These are phyloP conservation scores for Cutaneotrichosporon arboriforme DNA, from an alignment of 1,284 basidiomycete genomes.

Conservation along the genomic window DNA sequence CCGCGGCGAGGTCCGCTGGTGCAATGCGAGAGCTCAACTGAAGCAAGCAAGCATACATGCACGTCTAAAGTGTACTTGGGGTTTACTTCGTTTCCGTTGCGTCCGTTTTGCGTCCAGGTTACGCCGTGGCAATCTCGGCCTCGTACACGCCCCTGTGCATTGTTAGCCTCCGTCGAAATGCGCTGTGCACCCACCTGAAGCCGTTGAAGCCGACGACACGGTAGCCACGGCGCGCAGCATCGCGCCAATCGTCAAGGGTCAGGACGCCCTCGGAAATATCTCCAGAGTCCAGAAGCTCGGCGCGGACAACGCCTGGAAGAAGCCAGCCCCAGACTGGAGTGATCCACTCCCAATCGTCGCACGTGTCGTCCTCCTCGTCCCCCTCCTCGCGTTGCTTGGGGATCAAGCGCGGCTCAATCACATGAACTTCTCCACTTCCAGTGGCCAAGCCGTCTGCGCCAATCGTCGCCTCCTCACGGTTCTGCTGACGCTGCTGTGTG, in stretches of 20 bases:
- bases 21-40: too few relatives aligned
- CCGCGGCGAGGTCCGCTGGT: too few relatives aligned
- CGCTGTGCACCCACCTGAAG: constrained; percentile 14
- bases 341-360: constrained; percentile 24
- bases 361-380: not conserved
- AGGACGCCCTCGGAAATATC: constrained; percentile 27
- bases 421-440: too few relatives aligned
- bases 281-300: constrained; percentile 26
- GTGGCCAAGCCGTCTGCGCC: too few relatives aligned
- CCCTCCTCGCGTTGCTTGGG: not conserved
- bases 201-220: constrained; percentile 42
- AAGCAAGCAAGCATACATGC: not conserved
- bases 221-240: constrained; percentile 19
- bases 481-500: too few relatives aligned
- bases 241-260: constrained; percentile 22
- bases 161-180: not conserved
- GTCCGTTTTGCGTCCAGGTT: too few relatives aligned
- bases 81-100: not conserved
- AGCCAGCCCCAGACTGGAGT: constrained; percentile 23
- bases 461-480: too few relatives aligned
- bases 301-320: constrained; percentile 35
- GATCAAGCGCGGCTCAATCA: too few relatives aligned
- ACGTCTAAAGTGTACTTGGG: not conserved
- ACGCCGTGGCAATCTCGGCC: constrained; percentile 19
- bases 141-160: constrained; percentile 37